Evolutionary conservation across 2,329 filamentous ascomycete genomes (phyloP).

Genomic region (Pseudomassariella vexata): DNA sequence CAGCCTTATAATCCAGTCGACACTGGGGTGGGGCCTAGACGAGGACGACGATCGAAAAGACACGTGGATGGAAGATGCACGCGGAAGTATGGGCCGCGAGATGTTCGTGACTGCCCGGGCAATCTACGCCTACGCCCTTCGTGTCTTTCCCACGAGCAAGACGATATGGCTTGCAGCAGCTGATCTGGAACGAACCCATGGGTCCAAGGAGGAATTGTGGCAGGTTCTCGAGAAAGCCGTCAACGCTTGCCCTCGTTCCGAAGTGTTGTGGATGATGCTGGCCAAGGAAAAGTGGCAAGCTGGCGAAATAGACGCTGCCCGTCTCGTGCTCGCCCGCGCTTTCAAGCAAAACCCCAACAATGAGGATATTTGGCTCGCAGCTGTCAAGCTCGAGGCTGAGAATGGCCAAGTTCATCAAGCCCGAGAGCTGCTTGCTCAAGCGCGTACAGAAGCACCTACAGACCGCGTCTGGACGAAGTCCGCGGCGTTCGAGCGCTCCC

Average conservation of each 20-base stretch:
- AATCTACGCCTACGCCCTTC: slow-evolving; percentile 86
- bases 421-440: slow-evolving; percentile 72
- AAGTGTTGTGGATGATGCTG: slow-evolving; percentile 92
- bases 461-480: slow-evolving; percentile 98
- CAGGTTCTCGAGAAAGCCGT: slow-evolving; percentile 87
- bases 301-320: slow-evolving; percentile 80
- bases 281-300: slow-evolving; percentile 92
- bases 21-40: slow-evolving; percentile 85
- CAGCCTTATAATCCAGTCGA: slow-evolving; percentile 84
- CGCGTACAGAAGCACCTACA: slow-evolving; percentile 83
- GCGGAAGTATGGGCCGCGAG: slow-evolving; percentile 71
- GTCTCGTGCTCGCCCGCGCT: slow-evolving; percentile 77
- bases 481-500: slow-evolving; percentile 84
- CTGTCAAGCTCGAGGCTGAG: slow-evolving; percentile 93
- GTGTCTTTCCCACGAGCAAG: slow-evolving; percentile 82
- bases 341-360: slow-evolving; percentile 96
- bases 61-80: slow-evolving; percentile 92
- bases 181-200: slow-evolving; percentile 86
- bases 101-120: slow-evolving; percentile 87
- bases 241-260: slow-evolving; percentile 84
- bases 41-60: slow-evolving; percentile 96
- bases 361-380: slow-evolving; percentile 95
- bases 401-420: slow-evolving; percentile 78
- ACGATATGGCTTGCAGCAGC: slow-evolving; percentile 87
- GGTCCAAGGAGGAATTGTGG: slow-evolving; percentile 75